Evolutionary conservation across 371 early-diverging fungal genomes (phyloP), one percentile per base, ranked within the genome.

Genomic region (Nosema muscidifuracis): DNA sequence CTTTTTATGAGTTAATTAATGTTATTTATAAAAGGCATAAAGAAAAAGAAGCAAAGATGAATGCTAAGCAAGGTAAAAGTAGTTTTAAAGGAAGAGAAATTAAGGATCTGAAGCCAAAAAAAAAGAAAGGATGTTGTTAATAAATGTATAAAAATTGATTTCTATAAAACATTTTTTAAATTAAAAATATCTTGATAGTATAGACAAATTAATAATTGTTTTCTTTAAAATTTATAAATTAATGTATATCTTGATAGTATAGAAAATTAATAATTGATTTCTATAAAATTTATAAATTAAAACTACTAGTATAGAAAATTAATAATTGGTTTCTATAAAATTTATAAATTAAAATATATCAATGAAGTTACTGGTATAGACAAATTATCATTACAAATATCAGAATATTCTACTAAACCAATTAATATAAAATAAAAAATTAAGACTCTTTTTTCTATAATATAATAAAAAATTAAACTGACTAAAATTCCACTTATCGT

Each of bases 1-100:
- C 90, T 10, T 95, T 92, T 84, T 89, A 87, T 75, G 85, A 86
- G 36, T 86, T 95, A 28, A 91, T 94, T 12, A 87, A 90, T 36
- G 89, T 89, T 71, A 91, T 93, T 56, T 79, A 79, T 61, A 51
- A 78, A 36, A 75, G 28, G 64, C 62, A 71, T 20, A 75, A 69
- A 50, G 58, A 33, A 30, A 74, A 66, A 44, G 70, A 74, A 34
- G 34, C 4, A 22, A 55, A 24, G 22, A 33, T 12, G 12, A 44
- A 34, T 16, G 71, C 67, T 43, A 43, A 74, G 4, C 36, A 42
- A 13, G 34, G 20, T 16, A 71, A 34, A 16, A 36, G 22, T 0
- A 26, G 30, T 18, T 71, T 63, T 24, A 33, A 28, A 15, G 55
- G 26, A 2, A 53, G 40, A 51, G 44, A 42, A 36, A 38, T 71